Base-by-base conservation (phyloP, 2,329 filamentous ascomycete species). In the Trichoderma koningiopsis region DNA sequence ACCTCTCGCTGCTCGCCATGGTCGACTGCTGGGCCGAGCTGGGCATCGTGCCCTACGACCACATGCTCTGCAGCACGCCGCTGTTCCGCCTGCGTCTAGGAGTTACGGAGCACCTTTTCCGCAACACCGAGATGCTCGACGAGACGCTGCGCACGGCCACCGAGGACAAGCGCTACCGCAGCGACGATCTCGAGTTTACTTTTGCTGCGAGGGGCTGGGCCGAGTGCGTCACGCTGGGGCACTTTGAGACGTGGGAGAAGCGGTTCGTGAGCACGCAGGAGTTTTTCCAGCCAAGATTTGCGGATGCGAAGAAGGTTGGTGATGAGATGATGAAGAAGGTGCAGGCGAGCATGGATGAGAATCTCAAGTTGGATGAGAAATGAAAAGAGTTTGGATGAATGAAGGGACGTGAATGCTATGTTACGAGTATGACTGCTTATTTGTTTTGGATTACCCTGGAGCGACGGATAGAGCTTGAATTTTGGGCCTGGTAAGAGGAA, bases 21-120 rank as follows among this genome's bases (percentile, higher is more conserved):
- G 96, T 98, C 55, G 96, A 99, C 82, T 98, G 95, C 82, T 99
- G 96, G 96, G 96, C 92, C 77, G 92, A 93, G 73, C 86, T 98
- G 57, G 92, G 90, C 40, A 99, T 97, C 75, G 92, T 96, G 59
- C 96, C 96, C 0, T 99, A 99, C 80, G 95, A 99, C 81, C 96
- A 99, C 83, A 99, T 99, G 94, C 96, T 99, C 74, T 99, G 96
- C 83, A 97, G 94, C 66, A 99, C 96, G 49, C 96, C 96, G 83
- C 88, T 98, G 58, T 99, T 99, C 84, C 92, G 96, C 62, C 88
- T 99, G 72, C 97, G 96, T 89, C 87, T 99, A 40, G 96, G 96
- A 68, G 96, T 97, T n/a, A 95, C 94, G 0, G 96, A 99, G 81
- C 95, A 97, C 78, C 85, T 99, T 47, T 99, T 97, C 84, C 91